These are phyloP conservation scores for Canna indica DNA, from an alignment of 176 grass and related monocot species.

Conservation along the genomic window DNA sequence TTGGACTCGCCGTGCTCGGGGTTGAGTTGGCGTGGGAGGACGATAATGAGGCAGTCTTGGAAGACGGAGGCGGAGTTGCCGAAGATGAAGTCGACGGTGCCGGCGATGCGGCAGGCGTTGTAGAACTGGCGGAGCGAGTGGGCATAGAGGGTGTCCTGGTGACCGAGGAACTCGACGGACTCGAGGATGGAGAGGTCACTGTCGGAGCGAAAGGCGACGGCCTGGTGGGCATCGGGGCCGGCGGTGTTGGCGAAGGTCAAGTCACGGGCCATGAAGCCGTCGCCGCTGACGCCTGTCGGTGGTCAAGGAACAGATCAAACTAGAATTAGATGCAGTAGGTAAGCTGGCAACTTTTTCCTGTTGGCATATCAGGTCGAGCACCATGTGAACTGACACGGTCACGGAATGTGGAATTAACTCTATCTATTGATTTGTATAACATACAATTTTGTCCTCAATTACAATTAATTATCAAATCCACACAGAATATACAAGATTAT, in stretches of 20 bases:
- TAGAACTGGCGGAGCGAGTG: conserved; percentile 82
- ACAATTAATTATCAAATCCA: no score
- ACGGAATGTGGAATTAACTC: no score
- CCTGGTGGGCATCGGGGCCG: conserved; percentile 82
- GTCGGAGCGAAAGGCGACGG: conserved; percentile 85
- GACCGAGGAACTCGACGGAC: conserved; percentile 61
- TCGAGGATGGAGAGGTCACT: conserved; percentile 81
- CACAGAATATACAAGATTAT: not conserved
- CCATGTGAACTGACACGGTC: not conserved
- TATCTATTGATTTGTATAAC: no score
- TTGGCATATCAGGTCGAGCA: not conserved
- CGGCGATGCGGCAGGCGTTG: conserved; percentile 66
- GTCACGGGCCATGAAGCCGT: conserved; percentile 81
- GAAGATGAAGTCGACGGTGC: conserved; percentile 97
- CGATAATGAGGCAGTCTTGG: conserved; percentile 32
- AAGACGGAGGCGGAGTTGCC: conserved; percentile 80
- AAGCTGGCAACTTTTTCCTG: no score
- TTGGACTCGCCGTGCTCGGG: conserved; percentile 71
- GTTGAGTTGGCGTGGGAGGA: conserved; percentile 64
- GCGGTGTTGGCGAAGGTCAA: conserved; percentile 88
- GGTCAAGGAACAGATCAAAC: no score
- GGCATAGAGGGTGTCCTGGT: conserved; percentile 94
- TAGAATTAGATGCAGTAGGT: no score
- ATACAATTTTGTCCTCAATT: no score
- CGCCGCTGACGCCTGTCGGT: conserved; percentile 48